Base-by-base conservation (phyloP, 495 filamentous ascomycete genomes). In the Sabuloglossum arenarium region DNA sequence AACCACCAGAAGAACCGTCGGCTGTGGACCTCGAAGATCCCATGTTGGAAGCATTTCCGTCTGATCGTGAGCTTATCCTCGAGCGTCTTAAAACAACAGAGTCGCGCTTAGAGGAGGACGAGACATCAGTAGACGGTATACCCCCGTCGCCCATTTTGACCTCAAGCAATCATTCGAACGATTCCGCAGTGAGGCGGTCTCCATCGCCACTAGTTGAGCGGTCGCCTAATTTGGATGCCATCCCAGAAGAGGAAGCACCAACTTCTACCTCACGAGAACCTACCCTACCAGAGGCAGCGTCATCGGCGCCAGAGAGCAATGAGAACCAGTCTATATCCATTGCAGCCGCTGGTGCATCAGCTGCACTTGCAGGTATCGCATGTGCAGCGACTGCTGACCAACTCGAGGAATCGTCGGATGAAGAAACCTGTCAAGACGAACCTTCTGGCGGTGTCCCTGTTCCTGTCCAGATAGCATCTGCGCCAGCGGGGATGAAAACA, bases 41-140 rank as follows among this genome's bases (percentile, higher is more conserved):
- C n/a, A 67, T 65, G 0, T 49, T 79, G 29, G 74, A 75, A 57
- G 63, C 56, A 6, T 77, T 79, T 62, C 76, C 76, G 0, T 73
- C 69, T 1, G 67, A 71, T 56, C 67, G 72, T 6, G 62, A 66
- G 8, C 68, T 66, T 8, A 76, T 78, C 45, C 56, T 77, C 8
- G 67, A 70, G 46, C 63, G 69, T 0, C 62, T 79, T 30, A 64
- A 69, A 25, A 69, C 68, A 34, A 62, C 75, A 2, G 70, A 72
- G 49, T 67, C 67, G 0, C 68, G 70, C 23, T 61, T 76, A n/a
- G 65, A 63, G 1, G 68, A 67, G 34, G 75, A 79, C 58, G 64
- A 66, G 51, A 65, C 67, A 0, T 43, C 62, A 32, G 62, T 72
- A 56, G 70, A 73, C 12, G 67, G 59, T 23, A 53, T 6, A 8